These are phyloP conservation scores for Colletotrichum tanaceti DNA, from an alignment of 2,329 filamentous ascomycete genomes.

Conservation along the genomic window DNA sequence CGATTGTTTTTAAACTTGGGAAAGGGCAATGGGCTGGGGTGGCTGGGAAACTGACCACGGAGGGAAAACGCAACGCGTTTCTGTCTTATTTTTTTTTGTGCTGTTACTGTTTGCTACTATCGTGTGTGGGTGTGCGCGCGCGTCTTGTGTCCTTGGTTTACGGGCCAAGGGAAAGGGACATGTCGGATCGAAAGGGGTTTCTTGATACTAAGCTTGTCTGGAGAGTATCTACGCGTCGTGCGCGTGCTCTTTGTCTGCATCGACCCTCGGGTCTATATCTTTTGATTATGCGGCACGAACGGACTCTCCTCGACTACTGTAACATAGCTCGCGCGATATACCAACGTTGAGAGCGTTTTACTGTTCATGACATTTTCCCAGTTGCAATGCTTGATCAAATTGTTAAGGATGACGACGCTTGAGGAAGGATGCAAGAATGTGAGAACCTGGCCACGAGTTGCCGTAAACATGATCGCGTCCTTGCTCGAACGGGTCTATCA, in stretches of 20 bases:
- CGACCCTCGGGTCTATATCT: not conserved
- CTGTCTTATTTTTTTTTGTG: slow-evolving; percentile 22
- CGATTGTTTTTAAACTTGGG: slow-evolving; percentile 27
- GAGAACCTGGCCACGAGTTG: too few relatives aligned
- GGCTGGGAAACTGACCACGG: slow-evolving; percentile 31
- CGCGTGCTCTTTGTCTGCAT: not conserved
- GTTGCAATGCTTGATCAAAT: not conserved
- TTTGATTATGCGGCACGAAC: not conserved
- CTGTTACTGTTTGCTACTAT: slow-evolving; percentile 7
- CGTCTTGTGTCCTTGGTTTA: not conserved
- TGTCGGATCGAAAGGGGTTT: not conserved
- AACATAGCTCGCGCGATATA: slow-evolving; percentile 40
- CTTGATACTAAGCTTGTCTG: not conserved
- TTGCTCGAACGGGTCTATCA: too few relatives aligned
- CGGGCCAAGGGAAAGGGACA: not conserved
- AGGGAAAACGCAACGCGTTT: slow-evolving; percentile 34
- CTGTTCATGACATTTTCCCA: slow-evolving; percentile 13
- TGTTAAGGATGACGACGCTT: too few relatives aligned
- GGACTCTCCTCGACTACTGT: slow-evolving; percentile 24
- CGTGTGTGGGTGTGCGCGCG: not conserved
- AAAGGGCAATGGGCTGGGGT: slow-evolving; percentile 30
- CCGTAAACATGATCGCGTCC: too few relatives aligned
- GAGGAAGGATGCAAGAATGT: too few relatives aligned
- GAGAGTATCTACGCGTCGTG: not conserved
- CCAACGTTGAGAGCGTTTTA: slow-evolving; percentile 34